A percentile compares a stretch with the other conserved stretches of the same genome.
phyloP scores from a whole-genome alignment of 768 basidiomycete species.

The Panaeolus cyanescens region DNA sequence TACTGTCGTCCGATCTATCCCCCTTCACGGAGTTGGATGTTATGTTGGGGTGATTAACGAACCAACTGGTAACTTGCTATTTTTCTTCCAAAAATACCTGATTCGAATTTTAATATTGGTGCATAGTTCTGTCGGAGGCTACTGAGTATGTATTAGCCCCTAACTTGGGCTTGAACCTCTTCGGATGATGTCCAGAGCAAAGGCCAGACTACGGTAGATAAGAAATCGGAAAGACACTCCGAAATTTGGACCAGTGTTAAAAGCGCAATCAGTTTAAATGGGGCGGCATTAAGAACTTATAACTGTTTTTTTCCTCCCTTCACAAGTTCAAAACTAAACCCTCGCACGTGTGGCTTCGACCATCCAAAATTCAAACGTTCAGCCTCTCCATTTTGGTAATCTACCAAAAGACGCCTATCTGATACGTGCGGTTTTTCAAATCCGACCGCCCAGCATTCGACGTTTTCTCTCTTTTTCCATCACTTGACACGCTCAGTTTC shows the following conservation, averaged over 20 bases:
- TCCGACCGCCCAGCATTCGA: neutral
- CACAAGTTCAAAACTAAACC: neutral
- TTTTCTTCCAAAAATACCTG: too few species aligned
- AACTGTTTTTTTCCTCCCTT: neutral
- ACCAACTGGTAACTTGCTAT: too few species aligned
- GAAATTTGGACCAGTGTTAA: neutral
- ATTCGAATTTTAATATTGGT: too few species aligned
- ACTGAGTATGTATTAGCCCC: neutral
- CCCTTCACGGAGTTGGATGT: neutral
- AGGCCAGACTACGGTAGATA: neutral
- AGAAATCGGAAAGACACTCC: neutral
- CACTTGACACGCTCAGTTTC: neutral
- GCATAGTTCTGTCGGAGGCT: neutral
- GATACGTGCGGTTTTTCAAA: conserved; percentile 2
- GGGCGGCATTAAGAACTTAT: conserved; percentile 2
- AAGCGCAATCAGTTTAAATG: neutral
- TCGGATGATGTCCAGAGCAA: neutral
- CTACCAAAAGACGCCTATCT: neutral
- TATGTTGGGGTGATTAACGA: neutral
- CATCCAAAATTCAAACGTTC: neutral
- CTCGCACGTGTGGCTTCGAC: neutral
- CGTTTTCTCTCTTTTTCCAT: neutral
- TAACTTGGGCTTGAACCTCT: neutral
- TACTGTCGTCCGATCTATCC: neutral
- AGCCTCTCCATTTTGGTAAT: neutral